A percentile compares a stretch with the other conserved stretches of the same genome.
phyloP scores from a whole-genome alignment of 1,139 yeast genomes.

The Pichia sp. region DNA sequence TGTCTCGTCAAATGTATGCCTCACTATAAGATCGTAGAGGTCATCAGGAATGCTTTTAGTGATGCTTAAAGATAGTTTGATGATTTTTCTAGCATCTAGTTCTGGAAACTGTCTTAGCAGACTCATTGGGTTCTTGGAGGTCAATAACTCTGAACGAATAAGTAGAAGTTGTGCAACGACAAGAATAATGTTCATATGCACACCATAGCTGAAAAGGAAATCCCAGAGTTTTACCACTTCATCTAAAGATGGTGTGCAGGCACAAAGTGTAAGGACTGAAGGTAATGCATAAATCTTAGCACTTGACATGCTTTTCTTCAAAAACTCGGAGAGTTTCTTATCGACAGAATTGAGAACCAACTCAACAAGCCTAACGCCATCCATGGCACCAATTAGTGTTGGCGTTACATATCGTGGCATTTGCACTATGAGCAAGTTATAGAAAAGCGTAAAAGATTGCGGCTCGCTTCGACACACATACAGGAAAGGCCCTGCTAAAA shows the following conservation, averaged over 20 bases:
- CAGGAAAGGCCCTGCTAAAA: slow-evolving; percentile 78
- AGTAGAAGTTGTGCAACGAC: slow-evolving; percentile 79
- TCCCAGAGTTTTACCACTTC: slow-evolving; percentile 86
- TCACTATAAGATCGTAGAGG: slow-evolving; percentile 61
- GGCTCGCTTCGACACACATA: slow-evolving; percentile 79
- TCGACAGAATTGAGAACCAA: slow-evolving; percentile 68
- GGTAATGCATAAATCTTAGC: slow-evolving; percentile 91
- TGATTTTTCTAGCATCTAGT: slow-evolving; percentile 68
- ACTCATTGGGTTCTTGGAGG: slow-evolving; percentile 66
- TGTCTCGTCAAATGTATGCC: slow-evolving; percentile 64
- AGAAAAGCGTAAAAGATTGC: slow-evolving; percentile 73
- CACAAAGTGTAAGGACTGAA: slow-evolving; percentile 78
- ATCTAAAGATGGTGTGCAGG: slow-evolving; percentile 81
- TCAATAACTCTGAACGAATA: slow-evolving; percentile 57
- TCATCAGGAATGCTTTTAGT: slow-evolving; percentile 69
- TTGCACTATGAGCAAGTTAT: slow-evolving; percentile 50
- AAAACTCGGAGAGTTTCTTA: slow-evolving; percentile 58
- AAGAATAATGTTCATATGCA: slow-evolving; percentile 80
- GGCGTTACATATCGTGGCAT: slow-evolving; percentile 80
- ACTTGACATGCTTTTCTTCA: slow-evolving; percentile 60
- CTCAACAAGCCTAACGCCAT: slow-evolving; percentile 69
- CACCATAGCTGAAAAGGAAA: slow-evolving; percentile 84
- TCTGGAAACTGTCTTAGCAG: slow-evolving; percentile 69
- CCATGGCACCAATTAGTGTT: slow-evolving; percentile 76
- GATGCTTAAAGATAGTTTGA: slow-evolving; percentile 71